Base-by-base conservation (phyloP, 805 yeast genomes). In the Metschnikowia lachancei region DNA sequence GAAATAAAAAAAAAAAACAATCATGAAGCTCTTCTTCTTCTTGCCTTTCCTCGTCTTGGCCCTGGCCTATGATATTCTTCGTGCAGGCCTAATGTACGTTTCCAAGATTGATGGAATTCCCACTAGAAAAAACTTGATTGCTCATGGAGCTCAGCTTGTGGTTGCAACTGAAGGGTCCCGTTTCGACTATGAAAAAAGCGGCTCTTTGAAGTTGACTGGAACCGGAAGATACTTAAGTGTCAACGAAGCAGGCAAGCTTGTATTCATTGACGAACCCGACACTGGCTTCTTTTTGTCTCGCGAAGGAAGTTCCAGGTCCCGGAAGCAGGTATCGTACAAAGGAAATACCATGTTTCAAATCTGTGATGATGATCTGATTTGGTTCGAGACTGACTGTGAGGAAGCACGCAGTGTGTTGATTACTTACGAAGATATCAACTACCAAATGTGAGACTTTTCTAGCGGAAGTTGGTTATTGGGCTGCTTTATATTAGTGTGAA, bases 61-160 rank as follows among this genome's bases (percentile, higher is more conserved):
- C 3, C 20, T 26, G 12, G 31, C 41, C 3, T 20, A 19, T 22
- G 41, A 45, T 9, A 29, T 35, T 17, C 34, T 39, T 31, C 28
- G 43, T 10, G 43, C 47, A 13, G 47, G 47, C 20, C 34, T 44
- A 3, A 34, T 45, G 48, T 39, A 35, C 33, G 29, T 40, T 30
- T 39, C 48, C 9, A 39, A 14, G 19, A 12, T 39, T 13, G 41
- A 39, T 4, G 39, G 14, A 5, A 29, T 8, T 6, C 41, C 41
- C n/a, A 13, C 40, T 6, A 32, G 24, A 19, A 20, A 30, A 12
- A 45, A 20, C 22, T 40, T 45, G 24, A 22, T 22, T 22, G 24
- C 24, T 4, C 8, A 22, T 22, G 24, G 24, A 4, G 4, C 24
- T 8, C 24, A 5, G 24, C 8, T 22, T 4, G 35, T 44, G 8